Base-by-base conservation (phyloP, 140 eudicot genomes). In the Senecio squalidus region DNA sequence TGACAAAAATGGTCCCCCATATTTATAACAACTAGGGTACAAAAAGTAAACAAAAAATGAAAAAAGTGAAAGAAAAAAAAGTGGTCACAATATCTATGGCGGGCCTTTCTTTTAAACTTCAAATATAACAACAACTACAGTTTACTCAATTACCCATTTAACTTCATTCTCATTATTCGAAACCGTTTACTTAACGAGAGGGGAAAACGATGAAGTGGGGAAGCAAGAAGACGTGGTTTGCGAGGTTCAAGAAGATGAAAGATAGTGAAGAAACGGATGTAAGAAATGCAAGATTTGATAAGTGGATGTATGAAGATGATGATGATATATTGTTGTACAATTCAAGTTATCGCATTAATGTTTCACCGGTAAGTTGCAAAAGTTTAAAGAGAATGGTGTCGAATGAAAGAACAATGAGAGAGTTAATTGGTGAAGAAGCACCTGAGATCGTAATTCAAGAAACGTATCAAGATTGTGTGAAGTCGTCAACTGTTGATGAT, bases 71-170 rank as follows among this genome's bases (percentile, higher is more conserved):
- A 84, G 74, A 85, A 74, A 70, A 75, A 18, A 68, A 79, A 76
- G 85, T 88, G 87, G 76, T 84, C 81, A 79, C 86, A 80, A 67
- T 71, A 81, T 73, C 70, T 76, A 55, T 53, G 96, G 94, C 81
- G 90, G 89, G 89, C 80, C 80, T 88, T 81, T 88, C 79, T 78
- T 88, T 88, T 79, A 75, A 81, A 88, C 75, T 75, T 72, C 62
- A 72, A 72, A 75, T 26, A 39, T 14, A 66, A 49, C 68, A 45
- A 17, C 68, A 45, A 17, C 67, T 24, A 63, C 60, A 24, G 14
- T 34, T n/a, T n/a, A 48, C 63, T 53, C 51, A 68, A 64, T 43
- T 48, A 28, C 38, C 62, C 49, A 30, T 59, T 40, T 45, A 61
- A 29, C 30, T 45, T 55, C 39, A 44, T 14, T n/a, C 4, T n/a